Evolutionary conservation across 2,329 filamentous ascomycete genomes (phyloP).

Genomic region (Fusarium ramigenum): DNA sequence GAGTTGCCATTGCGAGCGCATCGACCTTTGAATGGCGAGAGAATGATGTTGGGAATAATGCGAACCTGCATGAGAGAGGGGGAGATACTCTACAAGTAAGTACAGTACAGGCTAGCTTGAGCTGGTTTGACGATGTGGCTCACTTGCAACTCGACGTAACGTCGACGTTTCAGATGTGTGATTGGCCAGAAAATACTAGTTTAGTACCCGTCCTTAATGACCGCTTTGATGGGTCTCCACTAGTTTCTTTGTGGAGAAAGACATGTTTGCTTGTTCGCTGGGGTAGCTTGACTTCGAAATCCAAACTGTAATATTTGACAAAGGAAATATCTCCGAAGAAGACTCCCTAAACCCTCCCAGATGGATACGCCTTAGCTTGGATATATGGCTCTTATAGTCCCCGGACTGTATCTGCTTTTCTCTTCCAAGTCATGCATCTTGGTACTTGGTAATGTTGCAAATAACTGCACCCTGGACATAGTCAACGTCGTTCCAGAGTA

Average conservation of each 20-base stretch:
- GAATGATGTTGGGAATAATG: neutral
- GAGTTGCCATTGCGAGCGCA: slow-evolving; percentile 47
- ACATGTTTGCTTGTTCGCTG: slow-evolving; percentile 5
- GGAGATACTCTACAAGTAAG: neutral
- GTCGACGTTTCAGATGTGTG: slow-evolving; percentile 13
- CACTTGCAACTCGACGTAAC: slow-evolving; percentile 22
- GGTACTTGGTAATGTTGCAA: neutral
- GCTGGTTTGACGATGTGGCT: slow-evolving; percentile 38
- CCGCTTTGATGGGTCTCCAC: neutral
- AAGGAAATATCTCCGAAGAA: neutral
- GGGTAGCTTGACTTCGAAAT: neutral
- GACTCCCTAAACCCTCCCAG: neutral
- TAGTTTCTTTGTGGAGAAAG: slow-evolving; percentile 32
- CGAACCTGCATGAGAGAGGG: slow-evolving; percentile 19
- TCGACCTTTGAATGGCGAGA: slow-evolving; percentile 35
- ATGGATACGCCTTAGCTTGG: neutral
- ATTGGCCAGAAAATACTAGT: slow-evolving; percentile 26
- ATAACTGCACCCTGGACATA: neutral
- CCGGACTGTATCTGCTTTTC: neutral
- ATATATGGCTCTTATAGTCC: neutral
- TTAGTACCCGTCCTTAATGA: neutral
- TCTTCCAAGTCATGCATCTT: neutral
- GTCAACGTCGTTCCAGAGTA: neutral
- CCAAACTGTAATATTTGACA: neutral
- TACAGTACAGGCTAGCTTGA: neutral